Base-by-base conservation (phyloP, 305 asterid genomes). In the Ruellia speciosa region DNA sequence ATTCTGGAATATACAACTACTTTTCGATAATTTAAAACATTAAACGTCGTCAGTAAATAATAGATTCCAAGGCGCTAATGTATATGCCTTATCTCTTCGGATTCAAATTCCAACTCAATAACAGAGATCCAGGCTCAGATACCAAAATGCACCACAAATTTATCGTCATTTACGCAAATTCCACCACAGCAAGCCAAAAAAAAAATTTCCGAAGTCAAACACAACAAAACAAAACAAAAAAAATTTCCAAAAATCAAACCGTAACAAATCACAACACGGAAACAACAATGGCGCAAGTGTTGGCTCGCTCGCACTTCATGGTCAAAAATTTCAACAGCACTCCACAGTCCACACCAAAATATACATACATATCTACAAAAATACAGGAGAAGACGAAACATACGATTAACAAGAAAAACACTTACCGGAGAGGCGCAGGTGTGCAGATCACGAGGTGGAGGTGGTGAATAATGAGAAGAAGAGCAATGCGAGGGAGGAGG, bases 361-460 rank as follows among this genome's bases (percentile, higher is more conserved):
- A 24, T 4, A 24, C 66, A 55, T 9, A 68, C 34, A 69, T 58
- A 61, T 56, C 11, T 35, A 43, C 0, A n/a, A 66, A 48, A 49
- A 34, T 15, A 9, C 43, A 67, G 31, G 4, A 24, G 31, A 24
- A 45, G 56, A 48, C 17, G 41, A 31, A 54, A 67, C 0, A 35
- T 46, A 49, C 64, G 31, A 24, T 24, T 24, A 24, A 24, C 18
- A 57, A 24, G 16, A 55, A 49, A 49, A 58, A 63, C 9, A 34
- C 39, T 69, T 70, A 72, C 76, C 76, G 58, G 56, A 67, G 70
- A 45, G 20, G 62, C 69, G 76, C 17, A 54, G 65, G 15, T 46
- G 9, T 52, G 28, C 41, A 59, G 77, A 77, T 77, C 82, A 77
- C 76, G 77, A 66, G 72, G 33, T 56, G 64, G 56, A 47, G 66